Conservation (phyloP, 805 yeast genomes). For the Nakazawaea ernobii region DNA sequence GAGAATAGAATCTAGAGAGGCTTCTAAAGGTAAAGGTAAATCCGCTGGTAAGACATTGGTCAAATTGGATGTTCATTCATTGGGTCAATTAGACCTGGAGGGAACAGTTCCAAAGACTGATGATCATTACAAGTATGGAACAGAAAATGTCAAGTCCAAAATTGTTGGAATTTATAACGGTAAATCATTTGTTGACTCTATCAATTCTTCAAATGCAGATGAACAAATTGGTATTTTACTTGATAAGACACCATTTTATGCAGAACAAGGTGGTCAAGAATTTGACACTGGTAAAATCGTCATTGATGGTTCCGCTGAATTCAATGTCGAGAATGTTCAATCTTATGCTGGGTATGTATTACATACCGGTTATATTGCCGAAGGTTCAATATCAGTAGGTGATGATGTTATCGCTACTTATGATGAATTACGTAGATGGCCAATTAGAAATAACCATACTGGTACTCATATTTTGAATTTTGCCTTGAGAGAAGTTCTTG, state of each 20-base stretch:
- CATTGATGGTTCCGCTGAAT: slow-evolving; percentile 82
- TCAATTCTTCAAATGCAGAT: slow-evolving; percentile 27
- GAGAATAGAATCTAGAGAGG: slow-evolving; percentile 83
- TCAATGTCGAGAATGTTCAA: slow-evolving; percentile 89
- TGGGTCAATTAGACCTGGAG: slow-evolving; percentile 61
- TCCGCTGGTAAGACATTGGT: slow-evolving; percentile 53
- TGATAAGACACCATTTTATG: slow-evolving; percentile 91
- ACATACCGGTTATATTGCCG: slow-evolving; percentile 82
- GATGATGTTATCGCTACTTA: slow-evolving; percentile 78
- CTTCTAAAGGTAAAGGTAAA: slow-evolving; percentile 83
- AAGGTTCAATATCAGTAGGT: slow-evolving; percentile 66
- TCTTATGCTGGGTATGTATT: slow-evolving; percentile 89
- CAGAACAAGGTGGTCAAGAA: slow-evolving; percentile 99
- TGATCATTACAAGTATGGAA: slow-evolving; percentile 73
- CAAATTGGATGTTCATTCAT: slow-evolving; percentile 87
- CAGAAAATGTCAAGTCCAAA: slow-evolving; percentile 61
- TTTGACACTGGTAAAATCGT: slow-evolving; percentile 90
- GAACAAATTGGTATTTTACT: slow-evolving; percentile 74
- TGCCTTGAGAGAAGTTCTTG: slow-evolving; percentile 81
- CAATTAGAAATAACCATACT: slow-evolving; percentile 95
- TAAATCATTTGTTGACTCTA: slow-evolving; percentile 47
- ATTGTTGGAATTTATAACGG: slow-evolving; percentile 71
- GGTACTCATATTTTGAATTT: slow-evolving; percentile 94
- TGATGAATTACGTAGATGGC: slow-evolving; percentile 93
- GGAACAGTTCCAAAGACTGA: slow-evolving; percentile 70